Evolutionary conservation across 768 basidiomycete genomes (phyloP), one percentile per base, ranked within the genome.

Genomic region (Exsudoporus frostii): DNA sequence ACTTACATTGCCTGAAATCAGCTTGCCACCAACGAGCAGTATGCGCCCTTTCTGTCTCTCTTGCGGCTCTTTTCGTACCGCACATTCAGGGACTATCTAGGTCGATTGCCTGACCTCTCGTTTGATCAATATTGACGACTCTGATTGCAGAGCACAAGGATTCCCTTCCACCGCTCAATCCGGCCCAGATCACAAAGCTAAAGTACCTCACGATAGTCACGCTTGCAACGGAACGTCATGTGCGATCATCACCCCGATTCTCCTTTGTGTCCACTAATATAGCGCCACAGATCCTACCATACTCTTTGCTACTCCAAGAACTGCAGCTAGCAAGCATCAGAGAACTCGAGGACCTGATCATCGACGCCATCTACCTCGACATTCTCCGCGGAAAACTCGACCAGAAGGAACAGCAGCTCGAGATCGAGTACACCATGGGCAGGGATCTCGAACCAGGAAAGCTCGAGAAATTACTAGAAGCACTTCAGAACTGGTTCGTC

Each of bases 341-440:
- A 49, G 90, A 90, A 51, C 84, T 99, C 3, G 96, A 99, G 69
- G 95, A 98, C 71, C 83, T 98, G 58, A 90, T 98, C 66, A 98
- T 99, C 69, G 94, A 98, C 63, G 90, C 90, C 11, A 94, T 98
- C 70, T 98, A 98, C 72, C 83, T 90, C 37, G 89, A 92, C 67
- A 76, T 97, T 36, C 78, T 99, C 34, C 84, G 84, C 45, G 96
- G 93, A 10, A 93, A 91, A 65, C 85, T 99, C 45, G 93, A 98
- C 71, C 96, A 98, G 72, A 90, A 91, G 67, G 82, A 90, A 61
- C 83, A 85, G 58, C 86, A 92, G 59, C 78, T 98, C 53, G 90
- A 96, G 69, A 85, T 98, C 33, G 90, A 96, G 70, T 93, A 92
- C 64, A 91, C 89, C 0, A 86, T 94, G 78, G 96, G 96, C 0